These are phyloP conservation scores for Pelagophyceae sp. DNA, from an alignment of 352 stramenopile species.

Conservation along the genomic window DNA sequence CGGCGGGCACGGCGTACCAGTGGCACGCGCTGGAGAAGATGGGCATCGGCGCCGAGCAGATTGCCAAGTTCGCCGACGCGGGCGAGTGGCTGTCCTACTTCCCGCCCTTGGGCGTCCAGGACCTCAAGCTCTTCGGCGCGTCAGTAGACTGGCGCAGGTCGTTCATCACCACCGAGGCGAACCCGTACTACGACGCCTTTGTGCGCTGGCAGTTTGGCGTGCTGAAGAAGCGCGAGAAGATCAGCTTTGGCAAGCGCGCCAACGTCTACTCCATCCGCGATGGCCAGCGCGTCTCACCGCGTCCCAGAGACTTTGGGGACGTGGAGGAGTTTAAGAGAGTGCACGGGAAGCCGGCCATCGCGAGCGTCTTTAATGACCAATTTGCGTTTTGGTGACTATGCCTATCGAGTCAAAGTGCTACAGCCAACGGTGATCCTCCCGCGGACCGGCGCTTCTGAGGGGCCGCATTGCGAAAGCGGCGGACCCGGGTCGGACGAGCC, in stretches of 20 bases:
- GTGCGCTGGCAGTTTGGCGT: slow-evolving; percentile 98
- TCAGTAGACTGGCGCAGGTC: slow-evolving; percentile 93
- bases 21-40: slow-evolving; percentile 95
- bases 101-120: slow-evolving; percentile 83
- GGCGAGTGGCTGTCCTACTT: slow-evolving; percentile 98
- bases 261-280: slow-evolving; percentile 97
- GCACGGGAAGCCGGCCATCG: no score
- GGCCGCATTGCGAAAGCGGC: no score
- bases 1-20: slow-evolving; percentile 85
- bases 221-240: slow-evolving; percentile 72
- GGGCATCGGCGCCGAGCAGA: slow-evolving; percentile 76
- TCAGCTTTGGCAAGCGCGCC: slow-evolving; percentile 89
- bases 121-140: slow-evolving; percentile 93
- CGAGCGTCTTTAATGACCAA: no score
- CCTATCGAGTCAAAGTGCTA: no score
- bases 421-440: no score
- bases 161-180: slow-evolving; percentile 99
- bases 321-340: slow-evolving; percentile 14
- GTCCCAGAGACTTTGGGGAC: background rate
- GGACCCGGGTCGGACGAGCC: no score
- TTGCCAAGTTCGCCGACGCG: slow-evolving; percentile 92
- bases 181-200: slow-evolving; percentile 99
- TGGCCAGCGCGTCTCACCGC: slow-evolving; percentile 58
- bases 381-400: no score
- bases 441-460: no score